Percentiles rank a stretch among this genome's conserved stretches.
These are phyloP conservation scores for Hibiscus tridactylites DNA, from an alignment of 345 rosid species.

Conservation along the genomic window DNA sequence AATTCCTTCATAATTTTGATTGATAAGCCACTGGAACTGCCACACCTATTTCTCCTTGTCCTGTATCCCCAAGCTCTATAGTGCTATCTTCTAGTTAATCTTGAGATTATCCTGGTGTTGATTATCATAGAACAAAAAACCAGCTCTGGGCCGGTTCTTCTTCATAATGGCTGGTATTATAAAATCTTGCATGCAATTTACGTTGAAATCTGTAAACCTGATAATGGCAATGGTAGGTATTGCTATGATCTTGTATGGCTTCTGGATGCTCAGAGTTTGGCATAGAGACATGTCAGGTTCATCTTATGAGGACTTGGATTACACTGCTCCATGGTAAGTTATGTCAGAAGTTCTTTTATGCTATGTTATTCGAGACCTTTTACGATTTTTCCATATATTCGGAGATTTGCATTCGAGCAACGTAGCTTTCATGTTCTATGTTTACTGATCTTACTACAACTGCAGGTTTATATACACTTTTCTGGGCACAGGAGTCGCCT, in stretches of 20 bases:
- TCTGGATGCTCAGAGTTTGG: conserved; percentile 55
- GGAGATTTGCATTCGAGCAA: too few species aligned
- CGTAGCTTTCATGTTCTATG: too few species aligned
- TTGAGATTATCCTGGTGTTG: background rate
- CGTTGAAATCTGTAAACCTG: conserved; percentile 33
- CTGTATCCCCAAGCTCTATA: background rate
- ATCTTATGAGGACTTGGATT: conserved; percentile 19
- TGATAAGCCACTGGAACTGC: background rate
- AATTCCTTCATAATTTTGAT: background rate
- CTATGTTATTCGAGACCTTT: too few species aligned
- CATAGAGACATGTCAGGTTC: conserved; percentile 31
- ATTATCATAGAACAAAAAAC: background rate
- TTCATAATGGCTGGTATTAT: conserved; percentile 26
- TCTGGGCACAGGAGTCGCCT: conserved; percentile 28
- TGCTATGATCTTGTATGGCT: conserved; percentile 38
- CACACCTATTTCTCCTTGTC: conserved; percentile 2
- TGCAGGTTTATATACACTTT: conserved; percentile 50
- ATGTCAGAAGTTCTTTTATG: too few species aligned
- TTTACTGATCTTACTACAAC: background rate
- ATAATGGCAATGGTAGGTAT: conserved; percentile 42
- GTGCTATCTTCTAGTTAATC: background rate
- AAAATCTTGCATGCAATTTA: conserved; percentile 25
- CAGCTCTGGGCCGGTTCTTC: conserved; percentile 1
- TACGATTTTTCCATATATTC: too few species aligned
- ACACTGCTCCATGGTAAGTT: conserved; percentile 12